Percentiles rank a stretch among this genome's conserved stretches.
phyloP scores from a whole-genome alignment of 345 rosid genomes.

The Eucalyptus urophylla region DNA sequence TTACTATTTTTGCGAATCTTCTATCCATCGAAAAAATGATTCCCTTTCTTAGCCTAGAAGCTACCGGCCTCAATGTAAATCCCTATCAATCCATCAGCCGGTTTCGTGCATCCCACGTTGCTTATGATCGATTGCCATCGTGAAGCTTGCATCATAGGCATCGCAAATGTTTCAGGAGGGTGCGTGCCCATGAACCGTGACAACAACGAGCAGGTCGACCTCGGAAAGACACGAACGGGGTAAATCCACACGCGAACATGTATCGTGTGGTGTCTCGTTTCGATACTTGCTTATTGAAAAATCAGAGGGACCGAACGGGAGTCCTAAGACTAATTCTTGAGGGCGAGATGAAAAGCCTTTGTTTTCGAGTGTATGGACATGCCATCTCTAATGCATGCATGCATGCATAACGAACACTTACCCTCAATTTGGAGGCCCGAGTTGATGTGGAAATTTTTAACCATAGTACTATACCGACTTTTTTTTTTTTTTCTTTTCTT shows the following conservation, averaged over 20 bases:
- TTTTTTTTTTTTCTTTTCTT: not conserved
- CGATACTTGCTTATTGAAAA: too few relatives aligned
- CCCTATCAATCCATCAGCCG: not conserved
- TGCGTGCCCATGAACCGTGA: not conserved
- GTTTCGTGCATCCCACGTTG: not conserved
- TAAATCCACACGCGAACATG: not conserved
- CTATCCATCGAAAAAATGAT: not conserved
- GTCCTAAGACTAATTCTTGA: not conserved
- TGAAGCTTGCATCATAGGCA: not conserved
- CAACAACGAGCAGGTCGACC: not conserved
- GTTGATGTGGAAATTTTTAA: not conserved
- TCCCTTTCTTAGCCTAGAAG: not conserved
- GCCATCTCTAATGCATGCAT: not conserved
- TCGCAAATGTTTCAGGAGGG: not conserved
- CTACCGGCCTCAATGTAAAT: not conserved
- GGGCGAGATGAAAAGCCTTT: not conserved
- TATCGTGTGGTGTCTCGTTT: too few relatives aligned
- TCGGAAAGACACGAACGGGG: not conserved
- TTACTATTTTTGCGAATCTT: not conserved
- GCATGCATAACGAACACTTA: not conserved
- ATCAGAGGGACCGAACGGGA: not conserved
- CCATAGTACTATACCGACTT: not conserved
- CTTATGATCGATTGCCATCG: not conserved
- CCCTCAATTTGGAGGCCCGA: not conserved
- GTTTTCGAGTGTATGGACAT: not conserved